phyloP scores from a whole-genome alignment of 2,329 filamentous ascomycete species.

The Beauveria rudraprayagi region DNA sequence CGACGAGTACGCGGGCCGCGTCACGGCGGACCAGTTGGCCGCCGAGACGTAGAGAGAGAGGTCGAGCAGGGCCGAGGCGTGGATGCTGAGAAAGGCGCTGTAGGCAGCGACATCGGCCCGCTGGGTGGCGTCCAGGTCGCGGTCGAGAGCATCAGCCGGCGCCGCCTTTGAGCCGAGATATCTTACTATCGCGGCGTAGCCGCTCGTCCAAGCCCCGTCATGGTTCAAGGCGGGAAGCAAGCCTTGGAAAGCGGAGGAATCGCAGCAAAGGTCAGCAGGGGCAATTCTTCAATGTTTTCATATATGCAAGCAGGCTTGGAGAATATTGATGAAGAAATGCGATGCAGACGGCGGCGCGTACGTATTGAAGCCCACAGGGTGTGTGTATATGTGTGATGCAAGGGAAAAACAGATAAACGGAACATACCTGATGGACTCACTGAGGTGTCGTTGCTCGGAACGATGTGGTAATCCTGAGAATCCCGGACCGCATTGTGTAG shows the following conservation, averaged over 20 bases:
- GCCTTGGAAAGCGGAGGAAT: constrained; percentile 29
- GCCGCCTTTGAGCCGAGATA: constrained; percentile 39
- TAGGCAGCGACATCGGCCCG: constrained; percentile 43
- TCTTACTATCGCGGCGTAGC: constrained; percentile 52
- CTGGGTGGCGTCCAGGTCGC: constrained; percentile 29
- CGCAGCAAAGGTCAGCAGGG: constrained; percentile 14
- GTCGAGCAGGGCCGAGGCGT: constrained; percentile 71
- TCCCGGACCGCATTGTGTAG: constrained; percentile 55
- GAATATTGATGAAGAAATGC: background rate
- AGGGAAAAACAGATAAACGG: background rate
- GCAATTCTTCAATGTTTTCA: constrained; percentile 5
- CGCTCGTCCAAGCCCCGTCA: constrained; percentile 45
- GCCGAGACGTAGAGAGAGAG: constrained; percentile 85
- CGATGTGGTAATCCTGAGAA: constrained; percentile 53
- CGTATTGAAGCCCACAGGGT: background rate
- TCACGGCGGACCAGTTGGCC: constrained; percentile 72
- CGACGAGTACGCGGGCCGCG: constrained; percentile 70
- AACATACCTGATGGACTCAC: constrained; percentile 62
- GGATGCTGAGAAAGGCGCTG: constrained; percentile 63
- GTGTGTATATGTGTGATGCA: background rate
- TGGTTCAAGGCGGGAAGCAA: constrained; percentile 48
- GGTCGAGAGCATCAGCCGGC: constrained; percentile 31
- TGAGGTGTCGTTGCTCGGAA: constrained; percentile 66
- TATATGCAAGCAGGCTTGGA: constrained; percentile 9
- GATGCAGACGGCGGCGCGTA: constrained; percentile 9